Conservation (phyloP, 2,329 filamentous ascomycete species). For the Byssoonygena ceratinophila region DNA sequence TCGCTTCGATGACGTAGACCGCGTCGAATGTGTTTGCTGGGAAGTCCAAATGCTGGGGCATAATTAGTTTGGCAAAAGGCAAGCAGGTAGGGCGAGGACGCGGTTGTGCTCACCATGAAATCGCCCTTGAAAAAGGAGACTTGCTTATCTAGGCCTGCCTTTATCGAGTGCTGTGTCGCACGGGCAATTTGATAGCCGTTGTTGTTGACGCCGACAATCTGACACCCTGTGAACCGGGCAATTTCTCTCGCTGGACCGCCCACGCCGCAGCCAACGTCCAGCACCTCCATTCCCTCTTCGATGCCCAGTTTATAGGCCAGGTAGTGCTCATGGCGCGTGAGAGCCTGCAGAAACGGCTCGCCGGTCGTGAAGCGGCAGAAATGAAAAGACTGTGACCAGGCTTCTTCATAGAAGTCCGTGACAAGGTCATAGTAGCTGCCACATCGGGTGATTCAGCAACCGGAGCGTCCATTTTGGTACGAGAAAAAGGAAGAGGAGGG, state of each 20-base stretch:
- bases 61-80: neutral
- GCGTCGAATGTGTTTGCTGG: slow-evolving; percentile 22
- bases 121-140: slow-evolving; percentile 21
- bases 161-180: slow-evolving; percentile 15
- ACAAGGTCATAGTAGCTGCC: slow-evolving; percentile 21
- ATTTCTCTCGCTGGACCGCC: slow-evolving; percentile 25
- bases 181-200: slow-evolving; percentile 24
- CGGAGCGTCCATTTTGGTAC: neutral
- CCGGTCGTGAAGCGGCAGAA: slow-evolving; percentile 20
- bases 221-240: slow-evolving; percentile 22
- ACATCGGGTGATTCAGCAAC: neutral
- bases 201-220: slow-evolving; percentile 24
- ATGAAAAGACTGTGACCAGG: slow-evolving; percentile 20
- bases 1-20: slow-evolving; percentile 26
- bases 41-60: slow-evolving; percentile 19
- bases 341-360: slow-evolving; percentile 17
- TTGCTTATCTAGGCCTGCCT: slow-evolving; percentile 14
- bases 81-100: too few species aligned
- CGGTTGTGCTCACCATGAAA: slow-evolving; percentile 19
- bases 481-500: neutral
- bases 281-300: slow-evolving; percentile 20
- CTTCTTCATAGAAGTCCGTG: slow-evolving; percentile 18
- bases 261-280: slow-evolving; percentile 27
- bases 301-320: slow-evolving; percentile 22
- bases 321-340: slow-evolving; percentile 23